Evolutionary conservation across 108 stramenopile genomes (phyloP), one percentile per base, ranked within the genome.

Genomic region (Craspedostauros australis): DNA sequence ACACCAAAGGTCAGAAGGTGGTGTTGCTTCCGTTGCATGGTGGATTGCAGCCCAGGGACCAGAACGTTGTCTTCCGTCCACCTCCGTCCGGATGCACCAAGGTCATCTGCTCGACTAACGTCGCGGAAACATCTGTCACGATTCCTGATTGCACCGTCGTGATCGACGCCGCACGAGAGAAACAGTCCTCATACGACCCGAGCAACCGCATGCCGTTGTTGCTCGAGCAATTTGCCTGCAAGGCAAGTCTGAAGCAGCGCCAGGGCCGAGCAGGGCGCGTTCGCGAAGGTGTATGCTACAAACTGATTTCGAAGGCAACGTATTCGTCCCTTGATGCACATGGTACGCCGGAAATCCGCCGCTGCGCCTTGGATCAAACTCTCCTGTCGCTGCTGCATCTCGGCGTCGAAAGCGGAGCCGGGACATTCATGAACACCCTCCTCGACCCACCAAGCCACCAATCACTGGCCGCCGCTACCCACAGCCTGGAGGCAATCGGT

Each of bases 131-230:
- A 26, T 86, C 85, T 11, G 92, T 97, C 48, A 97, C 96, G 5
- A 94, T 97, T 40, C 90, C 93, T 2, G 96, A 97, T 50, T 93
- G 91, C 32, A 95, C 94, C 3, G 57, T 90, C 23, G 96, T 96
- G 0, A 77, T 95, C 44, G 96, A 97, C 50, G 65, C 79, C n/a
- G 80, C 80, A 41, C 69, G 80, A 33, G 90, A 92, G 51, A 93
- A 88, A 44, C 87, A 86, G 54, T 78, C 76, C 22, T 83, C 86
- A 3, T 92, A 86, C 38, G 90, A 92, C 49, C 85, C 91, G 18
- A 29, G 54, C 14, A 93, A 88, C 64, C 82, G 91, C 20, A 93
- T 93, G 91, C 91, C 91, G 4, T 48, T 93, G 23, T 46, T 93
- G 2, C 50, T 89, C 7, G 90, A 92, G 53, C 64, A 50, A 42